These are phyloP conservation scores for Phytophthora palmivora DNA, from an alignment of 352 stramenopile genomes.

Conservation along the genomic window DNA sequence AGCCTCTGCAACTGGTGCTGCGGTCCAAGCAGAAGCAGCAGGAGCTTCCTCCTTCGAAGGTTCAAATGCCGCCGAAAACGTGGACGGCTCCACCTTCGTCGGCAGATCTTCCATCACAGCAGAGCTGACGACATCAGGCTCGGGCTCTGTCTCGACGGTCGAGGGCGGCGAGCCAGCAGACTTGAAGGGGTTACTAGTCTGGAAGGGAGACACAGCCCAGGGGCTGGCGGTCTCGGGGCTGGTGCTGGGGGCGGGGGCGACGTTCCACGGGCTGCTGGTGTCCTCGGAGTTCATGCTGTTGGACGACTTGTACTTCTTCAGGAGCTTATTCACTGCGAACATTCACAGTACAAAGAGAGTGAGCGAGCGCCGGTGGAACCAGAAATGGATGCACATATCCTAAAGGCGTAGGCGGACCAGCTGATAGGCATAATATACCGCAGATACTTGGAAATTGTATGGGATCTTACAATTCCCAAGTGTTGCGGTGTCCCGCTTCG, in stretches of 20 bases:
- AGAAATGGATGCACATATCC: conserved; percentile 10
- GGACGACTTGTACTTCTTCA: conserved; percentile 73
- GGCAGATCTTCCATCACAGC: conserved; percentile 38
- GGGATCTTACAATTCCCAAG: conserved; percentile 5
- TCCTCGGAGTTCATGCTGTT: conserved; percentile 46
- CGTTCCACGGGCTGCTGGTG: conserved; percentile 61
- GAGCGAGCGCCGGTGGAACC: conserved; percentile 15
- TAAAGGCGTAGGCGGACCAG: background rate
- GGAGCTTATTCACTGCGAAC: conserved; percentile 70
- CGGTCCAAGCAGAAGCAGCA: conserved; percentile 26
- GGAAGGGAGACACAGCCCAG: conserved; percentile 51
- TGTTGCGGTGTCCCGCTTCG: conserved; percentile 8
- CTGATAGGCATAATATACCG: conserved; percentile 17
- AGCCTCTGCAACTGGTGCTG: conserved; percentile 6
- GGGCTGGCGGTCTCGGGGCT: conserved; percentile 37
- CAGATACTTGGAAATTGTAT: conserved; percentile 26
- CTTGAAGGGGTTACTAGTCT: conserved; percentile 51
- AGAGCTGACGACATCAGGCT: conserved; percentile 42
- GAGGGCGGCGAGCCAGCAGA: conserved; percentile 11
- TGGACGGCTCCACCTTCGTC: conserved; percentile 11
- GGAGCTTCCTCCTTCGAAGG: conserved; percentile 13
- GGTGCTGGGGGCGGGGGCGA: conserved; percentile 38
- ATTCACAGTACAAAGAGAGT: conserved; percentile 16
- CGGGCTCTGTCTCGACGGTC: conserved; percentile 33
- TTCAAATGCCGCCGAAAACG: conserved; percentile 31